A percentile compares a stretch with the other conserved stretches of the same genome.
These are phyloP conservation scores for Kodamaea fukazawae DNA, from an alignment of 805 yeast species.

Conservation along the genomic window DNA sequence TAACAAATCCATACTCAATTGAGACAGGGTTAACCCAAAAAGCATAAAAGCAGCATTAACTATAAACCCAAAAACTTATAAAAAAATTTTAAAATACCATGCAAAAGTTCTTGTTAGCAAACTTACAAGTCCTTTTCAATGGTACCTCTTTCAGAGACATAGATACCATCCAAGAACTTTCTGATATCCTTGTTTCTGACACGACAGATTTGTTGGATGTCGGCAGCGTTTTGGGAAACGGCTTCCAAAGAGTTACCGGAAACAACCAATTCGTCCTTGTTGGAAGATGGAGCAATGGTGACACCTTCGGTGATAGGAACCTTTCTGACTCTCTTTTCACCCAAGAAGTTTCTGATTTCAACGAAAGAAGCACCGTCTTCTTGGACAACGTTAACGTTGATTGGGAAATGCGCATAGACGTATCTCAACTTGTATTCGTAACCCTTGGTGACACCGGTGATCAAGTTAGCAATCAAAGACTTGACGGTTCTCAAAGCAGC, in stretches of 20 bases:
- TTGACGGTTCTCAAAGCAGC: conserved; percentile 99
- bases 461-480: conserved; percentile 88
- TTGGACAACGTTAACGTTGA: conserved; percentile 90
- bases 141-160: conserved; percentile 93
- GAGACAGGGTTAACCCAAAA: conserved; percentile 19
- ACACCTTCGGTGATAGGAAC: conserved; percentile 90
- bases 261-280: conserved; percentile 91
- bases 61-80: conserved; percentile 21
- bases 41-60: conserved; percentile 23
- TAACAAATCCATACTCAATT: conserved; percentile 31
- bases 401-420: conserved; percentile 99
- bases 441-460: conserved; percentile 99
- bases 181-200: conserved; percentile 99
- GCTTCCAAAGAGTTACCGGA: conserved; percentile 95
- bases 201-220: conserved; percentile 95
- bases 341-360: conserved; percentile 99
- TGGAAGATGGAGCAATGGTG: conserved; percentile 71
- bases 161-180: conserved; percentile 99
- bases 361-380: conserved; percentile 70
- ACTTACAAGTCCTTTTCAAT: conserved; percentile 61
- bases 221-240: conserved; percentile 98
- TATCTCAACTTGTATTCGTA: conserved; percentile 99
- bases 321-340: conserved; percentile 96
- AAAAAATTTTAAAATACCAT: neutral
- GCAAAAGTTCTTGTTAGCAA: conserved; percentile 9